Evolutionary conservation across 495 filamentous ascomycete species (phyloP).

Genomic region (Aspergillus incahuasiensis): DNA sequence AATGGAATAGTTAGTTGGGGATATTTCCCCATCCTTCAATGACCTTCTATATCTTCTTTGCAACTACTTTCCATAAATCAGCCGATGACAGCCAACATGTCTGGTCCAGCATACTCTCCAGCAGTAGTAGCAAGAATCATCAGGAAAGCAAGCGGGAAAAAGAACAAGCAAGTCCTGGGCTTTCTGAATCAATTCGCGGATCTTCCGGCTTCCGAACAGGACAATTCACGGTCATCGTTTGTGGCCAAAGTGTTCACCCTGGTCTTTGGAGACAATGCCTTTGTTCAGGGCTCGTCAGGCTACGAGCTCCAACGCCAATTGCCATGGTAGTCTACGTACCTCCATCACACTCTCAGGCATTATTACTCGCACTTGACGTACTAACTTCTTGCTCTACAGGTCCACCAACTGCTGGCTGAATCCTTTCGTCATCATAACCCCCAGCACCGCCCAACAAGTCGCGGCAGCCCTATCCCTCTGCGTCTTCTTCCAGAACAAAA

Average conservation of each 20-base stretch:
- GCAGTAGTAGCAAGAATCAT: background rate
- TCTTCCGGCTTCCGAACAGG: background rate
- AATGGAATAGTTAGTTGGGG: too few species aligned
- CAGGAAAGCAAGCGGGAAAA: background rate
- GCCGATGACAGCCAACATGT: background rate
- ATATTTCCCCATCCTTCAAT: too few species aligned
- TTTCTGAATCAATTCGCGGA: background rate
- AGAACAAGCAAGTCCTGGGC: background rate
- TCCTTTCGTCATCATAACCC: slow-evolving; percentile 6
- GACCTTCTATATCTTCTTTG: too few species aligned
- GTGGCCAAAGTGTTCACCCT: slow-evolving; percentile 6
- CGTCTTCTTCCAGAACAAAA: slow-evolving; percentile 7
- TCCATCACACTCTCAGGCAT: too few species aligned
- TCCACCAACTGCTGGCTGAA: slow-evolving; percentile 13
- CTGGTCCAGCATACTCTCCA: background rate
- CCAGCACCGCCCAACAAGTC: slow-evolving; percentile 5
- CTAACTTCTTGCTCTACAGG: background rate
- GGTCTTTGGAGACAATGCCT: slow-evolving; percentile 6
- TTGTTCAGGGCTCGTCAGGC: background rate
- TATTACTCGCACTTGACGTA: background rate
- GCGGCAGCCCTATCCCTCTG: slow-evolving; percentile 9
- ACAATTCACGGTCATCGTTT: background rate
- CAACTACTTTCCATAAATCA: background rate
- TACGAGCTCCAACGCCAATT: slow-evolving; percentile 5
- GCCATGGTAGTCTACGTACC: too few species aligned